phyloP scores from a whole-genome alignment of 768 basidiomycete genomes.

The Podaxis pistillaris region DNA sequence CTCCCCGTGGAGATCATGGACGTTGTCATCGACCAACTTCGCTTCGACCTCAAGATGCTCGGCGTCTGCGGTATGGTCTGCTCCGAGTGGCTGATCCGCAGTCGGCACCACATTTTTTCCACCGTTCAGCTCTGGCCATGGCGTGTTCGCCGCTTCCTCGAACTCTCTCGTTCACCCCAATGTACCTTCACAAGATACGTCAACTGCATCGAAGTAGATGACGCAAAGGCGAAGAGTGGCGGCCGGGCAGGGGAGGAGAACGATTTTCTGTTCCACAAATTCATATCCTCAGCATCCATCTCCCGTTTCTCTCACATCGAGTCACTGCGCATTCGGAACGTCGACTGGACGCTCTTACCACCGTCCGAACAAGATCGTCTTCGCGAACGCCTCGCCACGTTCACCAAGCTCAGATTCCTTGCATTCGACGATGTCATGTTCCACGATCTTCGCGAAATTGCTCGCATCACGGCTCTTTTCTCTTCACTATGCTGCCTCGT shows the following conservation, averaged over 20 bases:
- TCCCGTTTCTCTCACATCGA: constrained; percentile 20
- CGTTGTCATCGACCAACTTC: constrained; percentile 32
- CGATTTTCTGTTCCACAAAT: constrained; percentile 17
- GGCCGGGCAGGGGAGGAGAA: not conserved
- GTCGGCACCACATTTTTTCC: constrained; percentile 30
- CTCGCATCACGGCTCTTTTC: constrained; percentile 23
- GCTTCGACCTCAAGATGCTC: constrained; percentile 23
- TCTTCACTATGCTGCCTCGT: constrained; percentile 23
- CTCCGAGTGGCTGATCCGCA: constrained; percentile 29
- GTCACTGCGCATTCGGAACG: constrained; percentile 24
- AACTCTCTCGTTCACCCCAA: constrained; percentile 18
- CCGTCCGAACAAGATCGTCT: constrained; percentile 18
- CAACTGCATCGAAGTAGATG: constrained; percentile 27
- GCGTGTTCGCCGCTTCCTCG: constrained; percentile 23
- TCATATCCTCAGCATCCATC: constrained; percentile 19
- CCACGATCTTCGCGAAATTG: constrained; percentile 30
- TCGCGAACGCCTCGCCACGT: constrained; percentile 20
- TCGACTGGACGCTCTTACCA: constrained; percentile 28
- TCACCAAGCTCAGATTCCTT: constrained; percentile 21
- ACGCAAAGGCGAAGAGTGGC: constrained; percentile 8
- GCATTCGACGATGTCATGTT: constrained; percentile 28
- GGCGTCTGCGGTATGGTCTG: constrained; percentile 29
- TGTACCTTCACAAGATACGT: constrained; percentile 28
- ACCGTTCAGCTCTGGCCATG: constrained; percentile 30
- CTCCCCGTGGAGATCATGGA: constrained; percentile 33